Percentiles rank a stretch among this genome's conserved stretches.
phyloP scores from a whole-genome alignment of 371 early-diverging fungal genomes.

The Mucor piriformis region DNA sequence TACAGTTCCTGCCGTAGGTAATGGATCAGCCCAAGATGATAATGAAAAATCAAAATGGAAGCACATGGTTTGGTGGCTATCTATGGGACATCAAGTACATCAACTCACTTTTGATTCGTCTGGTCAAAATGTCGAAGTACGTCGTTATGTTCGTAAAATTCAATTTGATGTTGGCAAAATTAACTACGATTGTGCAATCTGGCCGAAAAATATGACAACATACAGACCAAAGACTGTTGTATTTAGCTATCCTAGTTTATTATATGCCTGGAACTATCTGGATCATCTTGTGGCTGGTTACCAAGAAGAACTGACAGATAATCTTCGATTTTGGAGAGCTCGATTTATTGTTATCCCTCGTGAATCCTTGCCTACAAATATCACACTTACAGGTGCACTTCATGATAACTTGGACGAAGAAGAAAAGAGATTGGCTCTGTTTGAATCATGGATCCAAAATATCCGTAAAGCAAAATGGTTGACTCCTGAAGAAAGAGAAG shows the following conservation, averaged over 20 bases:
- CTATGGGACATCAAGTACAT: conserved; percentile 87
- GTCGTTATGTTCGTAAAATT: conserved; percentile 81
- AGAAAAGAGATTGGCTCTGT: conserved; percentile 85
- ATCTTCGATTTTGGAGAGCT: conserved; percentile 84
- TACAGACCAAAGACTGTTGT: conserved; percentile 61
- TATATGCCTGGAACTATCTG: conserved; percentile 94
- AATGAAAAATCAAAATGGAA: conserved; percentile 40
- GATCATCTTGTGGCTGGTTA: conserved; percentile 89
- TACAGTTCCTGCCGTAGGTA: conserved; percentile 3
- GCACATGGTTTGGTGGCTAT: conserved; percentile 69
- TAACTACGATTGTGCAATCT: conserved; percentile 83
- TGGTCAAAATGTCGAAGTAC: conserved; percentile 82
- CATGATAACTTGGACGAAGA: conserved; percentile 82
- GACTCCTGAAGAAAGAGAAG: conserved; percentile 51
- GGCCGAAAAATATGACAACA: conserved; percentile 73
- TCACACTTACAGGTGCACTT: conserved; percentile 23
- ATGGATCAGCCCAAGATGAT: conserved; percentile 19
- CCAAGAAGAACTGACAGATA: conserved; percentile 81
- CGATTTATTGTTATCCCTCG: conserved; percentile 90
- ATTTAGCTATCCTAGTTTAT: conserved; percentile 78
- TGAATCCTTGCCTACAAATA: conserved; percentile 62
- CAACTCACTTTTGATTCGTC: conserved; percentile 72
- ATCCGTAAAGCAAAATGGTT: conserved; percentile 65
- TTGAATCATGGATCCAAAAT: conserved; percentile 82
- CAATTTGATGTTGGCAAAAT: conserved; percentile 62